Base-by-base conservation (phyloP, 495 filamentous ascomycete genomes). In the Rostrohypoxylon terebratum region DNA sequence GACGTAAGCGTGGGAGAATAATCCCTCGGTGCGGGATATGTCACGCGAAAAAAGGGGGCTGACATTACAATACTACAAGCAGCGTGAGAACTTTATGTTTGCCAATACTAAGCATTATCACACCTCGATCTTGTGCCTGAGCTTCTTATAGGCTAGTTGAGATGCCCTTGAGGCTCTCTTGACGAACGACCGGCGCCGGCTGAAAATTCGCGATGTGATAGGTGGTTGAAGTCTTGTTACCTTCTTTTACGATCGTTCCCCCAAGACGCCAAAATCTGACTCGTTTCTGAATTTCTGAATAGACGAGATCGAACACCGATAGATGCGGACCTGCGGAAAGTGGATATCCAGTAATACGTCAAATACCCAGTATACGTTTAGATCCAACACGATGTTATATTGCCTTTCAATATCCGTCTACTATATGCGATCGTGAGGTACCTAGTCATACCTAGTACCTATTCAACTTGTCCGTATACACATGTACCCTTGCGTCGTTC, bases 11-110 rank as follows among this genome's bases (percentile, higher is more conserved):
- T 57, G 3, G n/a, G n/a, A 60, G 11, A 48, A 59, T 64, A 68
- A 64, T 72, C 54, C 34, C 64, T 72, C 53, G 65, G 60, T 53
- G 60, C 47, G 25, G 40, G 23, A 65, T 66, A 65, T 72, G 38
- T 59, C 36, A n/a, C 51, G 20, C 7, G n/a, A 33, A 34, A 67
- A 71, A 66, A 74, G 71, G 71, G 71, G 71, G 71, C 71, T 74
- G 66, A 74, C 71, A 55, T 57, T 47, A 44, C 20, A 44, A 74
- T 66, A 55, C 50, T 47, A 44, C 20, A 44, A 25, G 18, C 16
- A 40, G 18, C 33, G 51, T 55, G 55, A 53, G 28, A 53, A 62
- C 16, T 33, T 18, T 23, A 25, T 67, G 38, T 61, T 69, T 21
- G 50, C 71, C 71, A 73, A 74, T 74, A 21, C 55, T 10, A 11